Conservation (phyloP, 495 filamentous ascomycete species). For the Penicillium goetzii region DNA sequence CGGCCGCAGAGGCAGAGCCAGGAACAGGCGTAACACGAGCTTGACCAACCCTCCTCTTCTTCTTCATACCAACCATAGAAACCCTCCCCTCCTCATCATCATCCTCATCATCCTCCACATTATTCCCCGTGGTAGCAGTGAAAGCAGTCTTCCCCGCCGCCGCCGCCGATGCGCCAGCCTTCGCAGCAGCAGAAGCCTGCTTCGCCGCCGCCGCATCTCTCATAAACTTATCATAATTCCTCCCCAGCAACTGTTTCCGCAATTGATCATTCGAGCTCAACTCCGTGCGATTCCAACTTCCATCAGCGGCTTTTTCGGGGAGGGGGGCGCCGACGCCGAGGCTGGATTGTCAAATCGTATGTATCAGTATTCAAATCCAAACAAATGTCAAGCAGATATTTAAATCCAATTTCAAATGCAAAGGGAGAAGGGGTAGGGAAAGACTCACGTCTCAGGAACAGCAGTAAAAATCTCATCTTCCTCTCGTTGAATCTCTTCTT, state of each 20-base stretch:
- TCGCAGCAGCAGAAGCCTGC: constrained; percentile 12
- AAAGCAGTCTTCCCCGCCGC: not conserved
- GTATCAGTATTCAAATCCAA: too few relatives aligned
- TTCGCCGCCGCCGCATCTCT: constrained; percentile 29
- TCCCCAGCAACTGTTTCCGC: constrained; percentile 53
- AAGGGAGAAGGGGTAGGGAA: not conserved
- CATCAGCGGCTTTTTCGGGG: constrained; percentile 45
- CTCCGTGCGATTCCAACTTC: constrained; percentile 45
- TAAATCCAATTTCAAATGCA: too few relatives aligned
- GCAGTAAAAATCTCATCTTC: constrained; percentile 57
- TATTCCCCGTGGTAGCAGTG: constrained; percentile 12
- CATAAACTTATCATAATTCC: constrained; percentile 49
- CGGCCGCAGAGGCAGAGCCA: not conserved
- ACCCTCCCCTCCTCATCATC: constrained; percentile 67
- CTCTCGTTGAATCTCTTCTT: constrained; percentile 49
- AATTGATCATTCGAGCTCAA: constrained; percentile 50
- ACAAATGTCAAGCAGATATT: not conserved
- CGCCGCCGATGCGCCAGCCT: constrained; percentile 9
- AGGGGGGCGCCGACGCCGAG: constrained; percentile 53
- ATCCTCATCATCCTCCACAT: constrained; percentile 42
- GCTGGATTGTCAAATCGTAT: constrained; percentile 23
- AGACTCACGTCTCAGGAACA: constrained; percentile 54
- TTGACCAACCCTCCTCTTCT: constrained; percentile 28
- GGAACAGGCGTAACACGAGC: not conserved
- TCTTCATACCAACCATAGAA: constrained; percentile 55